Conservation (phyloP, 257 asterid species). For the Plantago major region DNA sequence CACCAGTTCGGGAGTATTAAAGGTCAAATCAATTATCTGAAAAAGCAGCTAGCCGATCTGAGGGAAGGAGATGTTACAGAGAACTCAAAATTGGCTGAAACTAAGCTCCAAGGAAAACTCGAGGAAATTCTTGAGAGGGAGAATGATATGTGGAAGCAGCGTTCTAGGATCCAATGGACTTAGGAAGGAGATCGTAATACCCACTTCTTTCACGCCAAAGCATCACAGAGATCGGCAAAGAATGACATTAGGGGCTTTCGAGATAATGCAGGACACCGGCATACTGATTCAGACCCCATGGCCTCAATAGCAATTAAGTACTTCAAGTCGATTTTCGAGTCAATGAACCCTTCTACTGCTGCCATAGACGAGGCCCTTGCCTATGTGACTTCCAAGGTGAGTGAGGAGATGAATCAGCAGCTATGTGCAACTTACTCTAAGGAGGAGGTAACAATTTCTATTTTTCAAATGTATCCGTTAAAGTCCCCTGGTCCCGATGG, state of each 20-base stretch:
- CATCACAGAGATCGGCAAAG: neutral
- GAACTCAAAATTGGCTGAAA: too few species aligned
- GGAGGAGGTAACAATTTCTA: neutral
- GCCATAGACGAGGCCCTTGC: neutral
- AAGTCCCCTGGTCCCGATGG: neutral
- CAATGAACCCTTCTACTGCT: neutral
- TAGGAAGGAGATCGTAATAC: neutral
- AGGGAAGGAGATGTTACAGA: too few species aligned
- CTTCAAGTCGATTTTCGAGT: neutral
- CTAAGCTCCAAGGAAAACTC: too few species aligned
- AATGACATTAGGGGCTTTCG: neutral
- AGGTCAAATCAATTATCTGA: too few species aligned
- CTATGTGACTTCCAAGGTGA: neutral
- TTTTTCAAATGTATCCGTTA: neutral
- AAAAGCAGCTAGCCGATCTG: too few species aligned
- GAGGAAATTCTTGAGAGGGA: too few species aligned
- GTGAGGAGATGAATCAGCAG: neutral
- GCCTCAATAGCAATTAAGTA: neutral
- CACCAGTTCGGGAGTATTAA: too few species aligned
- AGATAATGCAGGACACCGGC: neutral
- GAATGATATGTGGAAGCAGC: neutral
- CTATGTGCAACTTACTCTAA: neutral
- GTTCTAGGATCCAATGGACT: neutral
- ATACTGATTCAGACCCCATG: neutral
- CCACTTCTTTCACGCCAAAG: neutral